A percentile compares a stretch with the other conserved stretches of the same genome.
Evolutionary conservation across 2,329 filamentous ascomycete species (phyloP).

Genomic region (Orbilia javanica): DNA sequence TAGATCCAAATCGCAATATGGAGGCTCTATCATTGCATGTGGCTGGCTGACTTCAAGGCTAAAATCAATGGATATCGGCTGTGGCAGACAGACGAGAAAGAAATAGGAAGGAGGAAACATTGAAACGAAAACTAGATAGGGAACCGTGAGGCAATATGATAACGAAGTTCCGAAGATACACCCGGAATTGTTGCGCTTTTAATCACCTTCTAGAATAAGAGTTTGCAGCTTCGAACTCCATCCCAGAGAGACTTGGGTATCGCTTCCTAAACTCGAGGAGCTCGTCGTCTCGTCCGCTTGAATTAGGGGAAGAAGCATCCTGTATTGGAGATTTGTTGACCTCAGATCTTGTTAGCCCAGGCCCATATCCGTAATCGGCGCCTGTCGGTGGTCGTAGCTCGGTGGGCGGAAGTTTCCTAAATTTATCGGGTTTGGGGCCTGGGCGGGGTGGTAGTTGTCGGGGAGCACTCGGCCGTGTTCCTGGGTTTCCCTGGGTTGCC

Average conservation of each 20-base stretch:
- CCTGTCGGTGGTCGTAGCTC: slow-evolving; percentile 29
- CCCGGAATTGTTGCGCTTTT: neutral
- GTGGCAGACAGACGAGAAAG: slow-evolving; percentile 9
- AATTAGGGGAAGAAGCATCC: slow-evolving; percentile 22
- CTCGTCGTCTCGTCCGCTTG: slow-evolving; percentile 44
- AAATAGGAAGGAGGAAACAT: slow-evolving; percentile 9
- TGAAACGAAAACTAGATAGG: slow-evolving; percentile 27
- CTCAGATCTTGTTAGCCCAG: slow-evolving; percentile 27
- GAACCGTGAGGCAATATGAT: slow-evolving; percentile 23
- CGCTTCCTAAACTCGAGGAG: slow-evolving; percentile 53
- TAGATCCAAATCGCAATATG: slow-evolving; percentile 36
- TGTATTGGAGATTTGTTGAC: slow-evolving; percentile 48
- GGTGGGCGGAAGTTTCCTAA: slow-evolving; percentile 34
- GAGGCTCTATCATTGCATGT: slow-evolving; percentile 45
- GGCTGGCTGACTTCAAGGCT: slow-evolving; percentile 23
- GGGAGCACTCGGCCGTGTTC: neutral
- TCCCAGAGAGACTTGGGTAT: slow-evolving; percentile 56
- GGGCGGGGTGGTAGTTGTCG: slow-evolving; percentile 47
- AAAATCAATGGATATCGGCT: slow-evolving; percentile 28
- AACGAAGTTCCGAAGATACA: slow-evolving; percentile 24
- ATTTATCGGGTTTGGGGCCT: slow-evolving; percentile 49
- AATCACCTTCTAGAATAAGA: slow-evolving; percentile 49
- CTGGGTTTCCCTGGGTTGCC: neutral
- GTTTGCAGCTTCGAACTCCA: slow-evolving; percentile 37
- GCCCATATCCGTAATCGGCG: slow-evolving; percentile 33